Base-by-base conservation (phyloP, 2,329 filamentous ascomycete species). In the Colletotrichum destructivum region DNA sequence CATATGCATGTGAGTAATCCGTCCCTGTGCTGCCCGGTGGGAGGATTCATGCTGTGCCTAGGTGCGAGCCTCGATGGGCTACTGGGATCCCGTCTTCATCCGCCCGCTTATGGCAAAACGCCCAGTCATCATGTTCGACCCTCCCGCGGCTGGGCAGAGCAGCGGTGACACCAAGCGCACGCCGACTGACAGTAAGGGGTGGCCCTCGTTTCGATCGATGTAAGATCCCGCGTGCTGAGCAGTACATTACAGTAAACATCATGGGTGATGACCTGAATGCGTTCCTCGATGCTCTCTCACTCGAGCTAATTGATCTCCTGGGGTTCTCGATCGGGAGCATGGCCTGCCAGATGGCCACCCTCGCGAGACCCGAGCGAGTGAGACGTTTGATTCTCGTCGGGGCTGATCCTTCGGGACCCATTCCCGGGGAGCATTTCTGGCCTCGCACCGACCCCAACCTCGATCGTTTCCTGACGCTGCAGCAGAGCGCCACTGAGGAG, bases 81-180 rank as follows among this genome's bases (percentile, higher is more conserved):
- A 66, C 21, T 70, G 67, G 67, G 67, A 70, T 49, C 67, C 67
- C 9, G 40, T 26, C 9, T 62, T 70, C 47, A 70, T 70, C 46
- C 62, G 56, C 6, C 54, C 54, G 3, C 55, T 70, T 26, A 15
- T 31, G 23, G 31, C 35, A n/a, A 66, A 47, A 35, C 67, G 67
- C 13, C 67, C 67, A 18, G 62, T 70, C 26, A 66, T 70, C 15
- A 65, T 70, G 62, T 70, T 70, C n/a, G 67, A 70, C 40, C 67
- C 62, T 18, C 55, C 67, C 5, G 67, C 62, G 2, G 62, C 61
- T 8, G 67, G 67, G 7, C 67, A 66, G 47, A 70, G 23, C 16
- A 61, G 23, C 4, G 67, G 67, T 11, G 42, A 38, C 47, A 49
- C 47, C 9, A 35, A 65, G 13, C 67, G 62, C 15, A 66, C 47